These are phyloP conservation scores for Coniochaeta sp. DNA, from an alignment of 2,329 filamentous ascomycete genomes.

Conservation along the genomic window DNA sequence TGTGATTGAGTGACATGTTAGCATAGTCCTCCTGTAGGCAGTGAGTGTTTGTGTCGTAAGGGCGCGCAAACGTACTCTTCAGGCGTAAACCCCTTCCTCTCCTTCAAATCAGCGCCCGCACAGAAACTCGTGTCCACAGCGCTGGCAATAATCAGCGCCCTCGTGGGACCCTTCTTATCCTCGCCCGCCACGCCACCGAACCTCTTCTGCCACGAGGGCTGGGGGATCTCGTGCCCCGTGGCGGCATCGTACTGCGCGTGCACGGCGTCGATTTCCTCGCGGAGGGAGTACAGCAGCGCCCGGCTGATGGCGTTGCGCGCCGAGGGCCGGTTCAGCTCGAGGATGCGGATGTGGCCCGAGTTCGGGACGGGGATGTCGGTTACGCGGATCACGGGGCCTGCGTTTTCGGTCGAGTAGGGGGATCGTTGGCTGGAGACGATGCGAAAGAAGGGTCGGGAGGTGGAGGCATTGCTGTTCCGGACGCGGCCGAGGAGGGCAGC, in stretches of 20 bases:
- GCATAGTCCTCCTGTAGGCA: not conserved
- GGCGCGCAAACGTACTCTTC: conserved; percentile 71
- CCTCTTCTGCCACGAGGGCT: conserved; percentile 23
- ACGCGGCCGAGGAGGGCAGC: not conserved
- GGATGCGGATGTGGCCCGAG: conserved; percentile 77
- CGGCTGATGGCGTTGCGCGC: conserved; percentile 88
- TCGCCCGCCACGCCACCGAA: conserved; percentile 38
- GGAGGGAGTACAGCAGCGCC: conserved; percentile 65
- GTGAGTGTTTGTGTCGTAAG: conserved; percentile 5
- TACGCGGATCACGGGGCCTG: conserved; percentile 56
- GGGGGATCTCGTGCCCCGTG: conserved; percentile 42
- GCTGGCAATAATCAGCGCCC: conserved; percentile 78
- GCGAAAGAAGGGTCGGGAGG: not conserved
- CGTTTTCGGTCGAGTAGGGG: conserved; percentile 19
- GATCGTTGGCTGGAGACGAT: not conserved
- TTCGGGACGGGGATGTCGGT: conserved; percentile 70
- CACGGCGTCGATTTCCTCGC: conserved; percentile 65
- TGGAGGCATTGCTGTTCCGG: not conserved
- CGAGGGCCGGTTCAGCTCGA: conserved; percentile 77
- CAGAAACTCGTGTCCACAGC: conserved; percentile 86
- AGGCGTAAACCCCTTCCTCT: conserved; percentile 67
- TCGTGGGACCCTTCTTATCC: conserved; percentile 51
- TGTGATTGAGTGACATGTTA: conserved; percentile 3
- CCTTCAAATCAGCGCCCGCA: conserved; percentile 90
- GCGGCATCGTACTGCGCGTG: conserved; percentile 51